Percentiles rank a stretch among this genome's conserved stretches.
phyloP scores from a whole-genome alignment of 305 asterid species.

The Petunia hybrid region DNA sequence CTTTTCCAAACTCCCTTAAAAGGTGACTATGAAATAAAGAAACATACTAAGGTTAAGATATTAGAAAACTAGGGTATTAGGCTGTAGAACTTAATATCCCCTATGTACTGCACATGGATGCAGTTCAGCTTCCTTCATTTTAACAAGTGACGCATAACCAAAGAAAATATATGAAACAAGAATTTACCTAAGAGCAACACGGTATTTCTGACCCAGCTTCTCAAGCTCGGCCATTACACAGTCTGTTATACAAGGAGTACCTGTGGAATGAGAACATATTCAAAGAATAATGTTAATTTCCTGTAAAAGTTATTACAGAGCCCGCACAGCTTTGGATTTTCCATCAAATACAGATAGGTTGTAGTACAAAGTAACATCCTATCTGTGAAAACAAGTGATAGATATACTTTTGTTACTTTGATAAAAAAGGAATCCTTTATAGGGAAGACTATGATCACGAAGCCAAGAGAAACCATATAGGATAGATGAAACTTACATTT shows the following conservation, averaged over 20 bases:
- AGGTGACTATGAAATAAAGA: neutral
- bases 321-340: neutral
- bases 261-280: constrained; percentile 44
- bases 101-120: neutral
- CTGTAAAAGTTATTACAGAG: neutral
- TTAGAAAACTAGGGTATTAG: neutral
- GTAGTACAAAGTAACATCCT: neutral
- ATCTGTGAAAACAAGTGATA: neutral
- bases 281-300: neutral
- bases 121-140: neutral
- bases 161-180: neutral
- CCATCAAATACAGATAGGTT: neutral
- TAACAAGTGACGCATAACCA: too few relatives aligned
- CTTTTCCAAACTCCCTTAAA: too few relatives aligned
- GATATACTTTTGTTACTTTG: neutral
- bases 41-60: neutral
- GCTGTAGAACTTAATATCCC: neutral
- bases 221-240: constrained; percentile 99
- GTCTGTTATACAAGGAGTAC: constrained; percentile 98
- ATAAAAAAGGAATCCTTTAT: neutral
- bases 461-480: constrained; percentile 14
- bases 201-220: constrained; percentile 91
- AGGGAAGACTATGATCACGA: neutral
- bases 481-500: constrained; percentile 69
- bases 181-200: constrained; percentile 90